Conservation (phyloP, 169 alveolate genomes). For the Eimeria sp. region DNA sequence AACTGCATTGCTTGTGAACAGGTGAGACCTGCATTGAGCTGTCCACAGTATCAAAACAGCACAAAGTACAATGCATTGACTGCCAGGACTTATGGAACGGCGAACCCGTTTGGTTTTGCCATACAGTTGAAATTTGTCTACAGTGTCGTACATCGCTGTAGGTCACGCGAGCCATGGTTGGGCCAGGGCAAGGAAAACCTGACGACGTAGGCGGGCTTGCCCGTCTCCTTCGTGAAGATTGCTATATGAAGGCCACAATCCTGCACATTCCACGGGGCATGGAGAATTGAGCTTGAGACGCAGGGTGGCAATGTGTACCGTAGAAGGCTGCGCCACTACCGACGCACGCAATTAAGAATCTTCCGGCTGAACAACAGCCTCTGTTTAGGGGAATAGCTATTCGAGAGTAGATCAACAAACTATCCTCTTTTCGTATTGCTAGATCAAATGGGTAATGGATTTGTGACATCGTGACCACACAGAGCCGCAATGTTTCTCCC, state of each 20-base stretch:
- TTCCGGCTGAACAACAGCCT: not conserved
- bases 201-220: conserved; percentile 61
- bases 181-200: conserved; percentile 69
- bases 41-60: conserved; percentile 39
- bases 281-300: too few relatives aligned
- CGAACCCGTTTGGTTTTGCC: not conserved
- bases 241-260: conserved; percentile 66
- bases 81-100: not conserved
- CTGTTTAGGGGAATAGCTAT: not conserved
- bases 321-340: not conserved
- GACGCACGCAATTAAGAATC: not conserved
- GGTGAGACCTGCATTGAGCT: conserved; percentile 62
- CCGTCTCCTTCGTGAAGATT: conserved; percentile 16
- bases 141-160: conserved; percentile 24
- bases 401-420: not conserved
- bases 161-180: not conserved
- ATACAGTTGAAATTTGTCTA: not conserved
- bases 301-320: not conserved
- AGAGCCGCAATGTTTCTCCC: not conserved
- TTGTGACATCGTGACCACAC: not conserved
- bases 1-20: conserved; percentile 30
- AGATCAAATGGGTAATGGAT: not conserved
- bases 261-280: not conserved
- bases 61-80: not conserved
- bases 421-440: not conserved